Evolutionary conservation across 768 basidiomycete species (phyloP).

Genomic region (Phanerochaete carnosa): DNA sequence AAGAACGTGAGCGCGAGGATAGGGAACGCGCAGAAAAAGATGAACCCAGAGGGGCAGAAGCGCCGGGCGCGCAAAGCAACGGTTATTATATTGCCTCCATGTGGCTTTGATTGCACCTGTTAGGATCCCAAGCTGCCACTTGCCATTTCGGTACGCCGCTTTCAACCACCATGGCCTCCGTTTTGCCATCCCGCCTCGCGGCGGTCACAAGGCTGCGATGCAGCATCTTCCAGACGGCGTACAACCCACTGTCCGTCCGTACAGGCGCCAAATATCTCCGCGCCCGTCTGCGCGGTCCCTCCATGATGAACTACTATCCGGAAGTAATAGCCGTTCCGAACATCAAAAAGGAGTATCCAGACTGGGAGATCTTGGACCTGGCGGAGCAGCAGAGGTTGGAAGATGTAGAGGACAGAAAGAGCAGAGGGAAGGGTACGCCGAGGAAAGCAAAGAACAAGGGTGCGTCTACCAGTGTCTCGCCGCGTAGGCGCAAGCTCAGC

Average conservation of each 20-base stretch:
- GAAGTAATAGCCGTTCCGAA: constrained; percentile 50
- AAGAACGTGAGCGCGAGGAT: neutral
- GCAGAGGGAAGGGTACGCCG: constrained; percentile 80
- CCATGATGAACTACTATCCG: constrained; percentile 86
- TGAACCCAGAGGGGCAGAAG: neutral
- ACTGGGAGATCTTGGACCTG: constrained; percentile 51
- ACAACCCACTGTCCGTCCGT: constrained; percentile 78
- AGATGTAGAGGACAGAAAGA: constrained; percentile 66
- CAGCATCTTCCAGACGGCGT: constrained; percentile 80
- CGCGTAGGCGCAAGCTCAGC: neutral
- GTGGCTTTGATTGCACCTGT: constrained; percentile 19
- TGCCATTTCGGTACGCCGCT: constrained; percentile 9
- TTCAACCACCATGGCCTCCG: constrained; percentile 22
- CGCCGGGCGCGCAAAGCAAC: neutral
- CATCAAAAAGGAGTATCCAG: constrained; percentile 37
- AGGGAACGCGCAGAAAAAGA: neutral
- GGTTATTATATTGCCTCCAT: neutral
- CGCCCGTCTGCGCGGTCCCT: constrained; percentile 75
- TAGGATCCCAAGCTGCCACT: constrained; percentile 12
- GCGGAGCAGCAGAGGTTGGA: constrained; percentile 64
- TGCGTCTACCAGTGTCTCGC: constrained; percentile 29
- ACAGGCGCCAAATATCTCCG: constrained; percentile 93
- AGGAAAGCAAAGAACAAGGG: constrained; percentile 74
- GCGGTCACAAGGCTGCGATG: constrained; percentile 64
- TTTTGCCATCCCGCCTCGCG: constrained; percentile 51